Conservation (phyloP, 139 green algal genomes). For the Nannochloris sp. region DNA sequence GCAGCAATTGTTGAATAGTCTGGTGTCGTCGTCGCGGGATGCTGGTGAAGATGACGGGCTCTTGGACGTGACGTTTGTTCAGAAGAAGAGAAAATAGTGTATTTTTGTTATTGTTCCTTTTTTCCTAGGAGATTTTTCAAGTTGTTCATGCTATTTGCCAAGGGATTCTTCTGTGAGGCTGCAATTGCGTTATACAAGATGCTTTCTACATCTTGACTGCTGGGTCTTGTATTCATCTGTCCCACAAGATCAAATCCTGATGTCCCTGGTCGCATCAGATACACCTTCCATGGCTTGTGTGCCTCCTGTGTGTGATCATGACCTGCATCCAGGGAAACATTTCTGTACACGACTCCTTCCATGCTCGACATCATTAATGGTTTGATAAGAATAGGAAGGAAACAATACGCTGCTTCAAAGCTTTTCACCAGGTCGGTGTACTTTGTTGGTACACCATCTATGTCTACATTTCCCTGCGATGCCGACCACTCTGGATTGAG, state of each 20-base stretch:
- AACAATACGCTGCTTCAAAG: slow-evolving; percentile 29
- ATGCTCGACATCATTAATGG: slow-evolving; percentile 7
- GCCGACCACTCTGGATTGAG: slow-evolving; percentile 26
- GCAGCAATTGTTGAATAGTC: no score
- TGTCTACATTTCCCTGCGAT: neutral
- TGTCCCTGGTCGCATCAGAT: slow-evolving; percentile 2
- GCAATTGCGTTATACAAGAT: neutral
- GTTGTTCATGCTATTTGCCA: slow-evolving; percentile 4
- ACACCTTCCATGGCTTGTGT: slow-evolving; percentile 19
- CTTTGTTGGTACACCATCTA: neutral
- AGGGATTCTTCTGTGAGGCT: neutral
- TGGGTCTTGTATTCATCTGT: slow-evolving; percentile 21
- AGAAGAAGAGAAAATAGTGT: slow-evolving; percentile 4
- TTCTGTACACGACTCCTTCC: slow-evolving; percentile 29
- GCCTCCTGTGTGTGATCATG: neutral
- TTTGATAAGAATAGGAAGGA: slow-evolving; percentile 26
- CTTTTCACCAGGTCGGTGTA: slow-evolving; percentile 9
- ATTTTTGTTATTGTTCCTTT: neutral
- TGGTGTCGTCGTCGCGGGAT: neutral
- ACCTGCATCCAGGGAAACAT: neutral
- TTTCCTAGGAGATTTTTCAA: slow-evolving; percentile 8
- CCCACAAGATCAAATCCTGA: slow-evolving; percentile 7
- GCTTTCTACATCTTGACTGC: slow-evolving; percentile 7
- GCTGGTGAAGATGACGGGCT: neutral
- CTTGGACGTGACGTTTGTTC: slow-evolving; percentile 5